Evolutionary conservation across 1,139 yeast genomes (phyloP).

Genomic region (Saccharomyces hybrid): DNA sequence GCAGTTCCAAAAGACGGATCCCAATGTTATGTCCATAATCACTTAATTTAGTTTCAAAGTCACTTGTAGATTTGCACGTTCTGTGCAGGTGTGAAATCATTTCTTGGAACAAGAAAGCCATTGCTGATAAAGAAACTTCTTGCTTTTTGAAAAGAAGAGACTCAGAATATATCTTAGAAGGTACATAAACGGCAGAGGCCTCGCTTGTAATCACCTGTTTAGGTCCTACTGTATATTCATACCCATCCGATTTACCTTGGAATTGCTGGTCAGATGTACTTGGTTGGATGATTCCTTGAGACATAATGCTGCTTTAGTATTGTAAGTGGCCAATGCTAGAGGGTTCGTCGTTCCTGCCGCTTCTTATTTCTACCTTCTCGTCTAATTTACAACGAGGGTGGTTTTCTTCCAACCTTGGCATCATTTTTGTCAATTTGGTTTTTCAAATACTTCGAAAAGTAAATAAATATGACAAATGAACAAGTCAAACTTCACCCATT

Average conservation of each 20-base stretch:
- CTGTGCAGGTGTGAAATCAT: slow-evolving; percentile 24
- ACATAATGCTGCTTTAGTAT: neutral
- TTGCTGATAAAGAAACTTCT: slow-evolving; percentile 32
- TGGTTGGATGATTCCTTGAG: neutral
- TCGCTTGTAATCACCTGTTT: neutral
- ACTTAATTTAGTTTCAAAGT: slow-evolving; percentile 67
- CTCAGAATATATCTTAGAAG: slow-evolving; percentile 7
- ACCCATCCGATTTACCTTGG: neutral
- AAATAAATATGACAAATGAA: neutral
- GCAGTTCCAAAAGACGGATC: slow-evolving; percentile 48
- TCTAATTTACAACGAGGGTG: neutral
- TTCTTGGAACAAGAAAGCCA: slow-evolving; percentile 28
- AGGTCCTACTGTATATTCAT: neutral
- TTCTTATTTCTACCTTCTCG: neutral
- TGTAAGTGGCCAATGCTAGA: neutral
- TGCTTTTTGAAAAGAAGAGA: slow-evolving; percentile 25
- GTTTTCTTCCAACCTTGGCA: neutral
- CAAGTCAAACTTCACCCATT: neutral
- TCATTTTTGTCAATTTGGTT: neutral
- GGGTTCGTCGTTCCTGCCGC: neutral
- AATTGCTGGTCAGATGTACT: neutral
- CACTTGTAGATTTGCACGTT: slow-evolving; percentile 20
- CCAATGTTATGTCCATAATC: slow-evolving; percentile 72
- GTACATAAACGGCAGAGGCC: neutral
- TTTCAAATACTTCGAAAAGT: neutral